Conservation (phyloP, 345 rosid species). For the Murraya koenigii region DNA sequence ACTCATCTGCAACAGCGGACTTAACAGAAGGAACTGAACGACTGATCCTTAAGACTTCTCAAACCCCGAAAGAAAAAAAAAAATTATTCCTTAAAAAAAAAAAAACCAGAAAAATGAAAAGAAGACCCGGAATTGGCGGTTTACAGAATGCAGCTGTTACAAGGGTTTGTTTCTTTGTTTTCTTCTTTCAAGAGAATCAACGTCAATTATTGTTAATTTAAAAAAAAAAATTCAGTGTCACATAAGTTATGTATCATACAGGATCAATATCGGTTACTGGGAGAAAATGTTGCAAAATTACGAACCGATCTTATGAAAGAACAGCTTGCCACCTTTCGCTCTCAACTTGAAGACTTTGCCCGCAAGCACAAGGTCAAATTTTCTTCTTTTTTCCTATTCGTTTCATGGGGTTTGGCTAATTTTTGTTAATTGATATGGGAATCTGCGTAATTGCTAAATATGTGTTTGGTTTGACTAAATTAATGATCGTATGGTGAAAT, state of each 20-base stretch:
- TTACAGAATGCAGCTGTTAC: conserved; percentile 75
- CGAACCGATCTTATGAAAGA: conserved; percentile 93
- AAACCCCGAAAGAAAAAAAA: no score
- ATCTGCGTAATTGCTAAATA: background rate
- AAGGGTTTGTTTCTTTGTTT: conserved; percentile 42
- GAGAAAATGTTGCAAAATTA: conserved; percentile 90
- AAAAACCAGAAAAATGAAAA: conserved; percentile 46
- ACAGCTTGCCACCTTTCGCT: conserved; percentile 83
- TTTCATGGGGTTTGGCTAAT: background rate
- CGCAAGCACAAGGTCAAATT: conserved; percentile 80
- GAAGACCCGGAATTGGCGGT: conserved; percentile 92
- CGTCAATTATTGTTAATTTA: background rate
- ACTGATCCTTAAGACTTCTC: no score
- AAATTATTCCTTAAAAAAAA: background rate
- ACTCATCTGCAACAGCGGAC: background rate
- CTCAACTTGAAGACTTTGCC: conserved; percentile 89
- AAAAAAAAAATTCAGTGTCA: background rate
- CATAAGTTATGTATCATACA: conserved; percentile 11
- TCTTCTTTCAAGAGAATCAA: background rate
- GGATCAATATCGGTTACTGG: conserved; percentile 80
- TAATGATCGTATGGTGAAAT: background rate
- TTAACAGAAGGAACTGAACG: background rate
- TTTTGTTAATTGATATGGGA: background rate
- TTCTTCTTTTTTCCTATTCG: background rate
- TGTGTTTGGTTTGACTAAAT: background rate